Evolutionary conservation across 2,329 filamentous ascomycete genomes (phyloP), one percentile per base, ranked within the genome.

Genomic region (Cryphonectria naterciae): DNA sequence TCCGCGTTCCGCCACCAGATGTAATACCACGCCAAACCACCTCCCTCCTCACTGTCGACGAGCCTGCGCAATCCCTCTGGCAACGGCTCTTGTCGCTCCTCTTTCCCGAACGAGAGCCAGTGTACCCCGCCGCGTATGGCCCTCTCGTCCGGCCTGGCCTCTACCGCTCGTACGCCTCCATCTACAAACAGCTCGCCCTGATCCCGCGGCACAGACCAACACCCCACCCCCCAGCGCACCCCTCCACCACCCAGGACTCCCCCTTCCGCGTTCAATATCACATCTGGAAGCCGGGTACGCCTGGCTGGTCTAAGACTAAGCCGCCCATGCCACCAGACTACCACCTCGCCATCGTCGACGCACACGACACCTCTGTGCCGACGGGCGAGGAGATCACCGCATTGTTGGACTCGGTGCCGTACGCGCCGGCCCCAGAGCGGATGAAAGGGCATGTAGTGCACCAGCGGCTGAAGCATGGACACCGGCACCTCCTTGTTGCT

Each of bases 401-500:
- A 3, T 83, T 99, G 52, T 83, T 98, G 10, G 90, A 91, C 70
- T 91, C 90, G 52, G 91, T 92, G 7, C 94, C 94, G 0, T 88
- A 90, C 73, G 87, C 91, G 72, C 88, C 90, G 0, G 91, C 88
- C 0, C 66, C 65, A 32, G 60, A 68, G 49, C 63, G 65, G 54
- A 77, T 85, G 43, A 85, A 71, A 62, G 85, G 80, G 78, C 88
- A 77, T 76, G 84, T 78, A 78, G 81, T 95, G 74, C 96, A 97
- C 78, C 88, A 91, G 77, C 89, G 93, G 71, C 83, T 98, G 74
- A 95, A 94, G 80, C 90, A 97, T 77, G 96, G 94, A 1, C 90
- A 92, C 79, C 88, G 93, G 74, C 96, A 93, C 80, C 92, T 96
- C 43, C 85, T 98, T 46, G 79, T 99, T 35, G 96, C 95, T 0